These are phyloP conservation scores for Mycena albidolilacea DNA, from an alignment of 768 basidiomycete species.

Conservation along the genomic window DNA sequence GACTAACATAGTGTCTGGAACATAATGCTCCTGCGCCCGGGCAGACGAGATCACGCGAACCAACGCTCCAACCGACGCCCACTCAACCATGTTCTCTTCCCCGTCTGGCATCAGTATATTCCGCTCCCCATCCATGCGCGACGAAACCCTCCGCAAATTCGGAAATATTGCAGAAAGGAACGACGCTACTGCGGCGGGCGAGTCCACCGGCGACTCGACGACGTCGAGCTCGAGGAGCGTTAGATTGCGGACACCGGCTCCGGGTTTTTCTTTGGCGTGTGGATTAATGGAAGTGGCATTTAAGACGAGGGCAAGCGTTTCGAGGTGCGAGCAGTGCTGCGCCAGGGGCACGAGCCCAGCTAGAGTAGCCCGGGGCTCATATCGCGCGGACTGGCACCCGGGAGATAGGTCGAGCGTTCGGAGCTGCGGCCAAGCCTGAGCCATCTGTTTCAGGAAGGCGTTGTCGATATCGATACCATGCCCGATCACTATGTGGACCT, in stretches of 20 bases:
- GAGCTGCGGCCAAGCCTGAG: too few species aligned
- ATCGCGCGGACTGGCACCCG: too few species aligned
- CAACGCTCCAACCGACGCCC: conserved; percentile 2
- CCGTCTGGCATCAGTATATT: conserved; percentile 5
- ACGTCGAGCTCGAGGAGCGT: conserved; percentile 22
- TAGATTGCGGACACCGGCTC: conserved; percentile 9
- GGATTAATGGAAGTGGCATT: conserved; percentile 2
- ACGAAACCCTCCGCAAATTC: conserved; percentile 2
- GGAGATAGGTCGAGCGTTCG: too few species aligned
- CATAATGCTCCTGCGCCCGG: conserved; percentile 20
- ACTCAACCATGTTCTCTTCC: conserved; percentile 20
- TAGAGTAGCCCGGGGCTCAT: too few species aligned
- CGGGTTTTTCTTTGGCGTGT: conserved; percentile 9
- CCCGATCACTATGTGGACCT: too few species aligned
- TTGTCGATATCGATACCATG: too few species aligned
- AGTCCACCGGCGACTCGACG: conserved; percentile 29
- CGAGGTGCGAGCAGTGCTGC: too few species aligned
- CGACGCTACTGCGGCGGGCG: conserved; percentile 16
- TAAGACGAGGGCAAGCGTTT: not conserved
- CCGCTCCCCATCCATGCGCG: not conserved
- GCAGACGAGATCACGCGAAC: conserved; percentile 18
- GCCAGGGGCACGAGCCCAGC: too few species aligned
- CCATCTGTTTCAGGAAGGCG: too few species aligned
- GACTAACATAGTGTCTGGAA: too few species aligned
- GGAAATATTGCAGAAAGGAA: conserved; percentile 31